These are phyloP conservation scores for Rhododendron ferrugineum DNA, from an alignment of 148 eudicot species.

Conservation along the genomic window DNA sequence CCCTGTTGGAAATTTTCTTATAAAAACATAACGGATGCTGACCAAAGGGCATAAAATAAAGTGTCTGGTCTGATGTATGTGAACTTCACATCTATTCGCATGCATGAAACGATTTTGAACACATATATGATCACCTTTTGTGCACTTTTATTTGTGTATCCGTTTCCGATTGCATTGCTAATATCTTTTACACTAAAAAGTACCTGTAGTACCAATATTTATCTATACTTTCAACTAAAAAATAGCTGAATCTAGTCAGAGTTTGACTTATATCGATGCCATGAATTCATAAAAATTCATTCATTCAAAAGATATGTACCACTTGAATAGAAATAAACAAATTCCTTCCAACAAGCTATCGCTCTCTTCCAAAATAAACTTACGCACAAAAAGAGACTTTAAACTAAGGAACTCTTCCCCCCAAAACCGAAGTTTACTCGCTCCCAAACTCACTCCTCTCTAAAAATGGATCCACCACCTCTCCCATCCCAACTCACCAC, in stretches of 20 bases:
- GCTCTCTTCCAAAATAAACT: not conserved
- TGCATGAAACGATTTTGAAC: not conserved
- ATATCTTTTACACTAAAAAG: too few relatives aligned
- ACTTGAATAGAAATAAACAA: not conserved
- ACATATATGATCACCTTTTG: too few relatives aligned
- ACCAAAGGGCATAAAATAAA: too few relatives aligned
- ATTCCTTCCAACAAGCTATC: not conserved
- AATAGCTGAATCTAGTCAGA: not conserved
- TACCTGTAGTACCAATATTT: not conserved
- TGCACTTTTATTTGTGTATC: too few relatives aligned
- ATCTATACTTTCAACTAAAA: not conserved
- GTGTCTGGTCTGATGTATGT: too few relatives aligned
- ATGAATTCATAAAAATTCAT: not conserved
- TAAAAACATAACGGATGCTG: too few relatives aligned
- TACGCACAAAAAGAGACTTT: not conserved
- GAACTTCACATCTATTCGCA: not conserved
- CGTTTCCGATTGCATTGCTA: too few relatives aligned
- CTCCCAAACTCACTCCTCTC: not conserved
- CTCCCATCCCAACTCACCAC: constrained; percentile 19
- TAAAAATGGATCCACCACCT: constrained; percentile 37
- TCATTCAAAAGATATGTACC: not conserved
- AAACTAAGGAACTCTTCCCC: not conserved
- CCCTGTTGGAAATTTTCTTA: too few relatives aligned
- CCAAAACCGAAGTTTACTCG: not conserved
- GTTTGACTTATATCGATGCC: not conserved